Conservation (phyloP, 2,329 filamentous ascomycete species). For the Aspergillus uvarum region DNA sequence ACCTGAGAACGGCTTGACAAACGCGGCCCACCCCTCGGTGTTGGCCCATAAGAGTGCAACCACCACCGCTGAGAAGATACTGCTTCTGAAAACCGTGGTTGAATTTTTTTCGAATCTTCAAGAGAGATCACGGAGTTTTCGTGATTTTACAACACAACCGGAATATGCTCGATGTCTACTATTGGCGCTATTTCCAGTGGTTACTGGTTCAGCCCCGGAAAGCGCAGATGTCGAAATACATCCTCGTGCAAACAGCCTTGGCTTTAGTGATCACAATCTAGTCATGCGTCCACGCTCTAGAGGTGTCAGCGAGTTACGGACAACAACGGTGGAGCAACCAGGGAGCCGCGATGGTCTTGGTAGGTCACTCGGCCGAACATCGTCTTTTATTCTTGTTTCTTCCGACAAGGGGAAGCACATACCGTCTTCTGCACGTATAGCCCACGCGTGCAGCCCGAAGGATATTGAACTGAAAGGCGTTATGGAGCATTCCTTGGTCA, state of each 20-base stretch:
- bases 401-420: constrained; percentile 61
- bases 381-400: constrained; percentile 87
- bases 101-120: constrained; percentile 79
- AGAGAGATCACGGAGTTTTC: constrained; percentile 70
- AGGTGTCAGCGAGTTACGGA: constrained; percentile 68
- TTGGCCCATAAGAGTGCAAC: constrained; percentile 15
- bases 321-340: constrained; percentile 59
- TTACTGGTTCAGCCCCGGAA: constrained; percentile 82
- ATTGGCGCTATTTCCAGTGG: constrained; percentile 77
- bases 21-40: constrained; percentile 14
- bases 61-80: constrained; percentile 56
- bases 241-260: constrained; percentile 75
- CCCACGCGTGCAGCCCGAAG: constrained; percentile 62
- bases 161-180: constrained; percentile 80
- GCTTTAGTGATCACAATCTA: constrained; percentile 82
- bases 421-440: constrained; percentile 63
- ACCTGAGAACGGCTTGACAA: constrained; percentile 13
- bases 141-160: constrained; percentile 76
- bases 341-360: constrained; percentile 51
- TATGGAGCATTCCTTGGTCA: constrained; percentile 68
- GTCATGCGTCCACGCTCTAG: constrained; percentile 74
- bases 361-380: constrained; percentile 71
- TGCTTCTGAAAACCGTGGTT: constrained; percentile 72
- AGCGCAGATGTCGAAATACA: constrained; percentile 83
- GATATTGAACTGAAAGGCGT: constrained; percentile 46